Evolutionary conservation across 495 filamentous ascomycete species (phyloP).

Genomic region (Schizothecium vesticola): DNA sequence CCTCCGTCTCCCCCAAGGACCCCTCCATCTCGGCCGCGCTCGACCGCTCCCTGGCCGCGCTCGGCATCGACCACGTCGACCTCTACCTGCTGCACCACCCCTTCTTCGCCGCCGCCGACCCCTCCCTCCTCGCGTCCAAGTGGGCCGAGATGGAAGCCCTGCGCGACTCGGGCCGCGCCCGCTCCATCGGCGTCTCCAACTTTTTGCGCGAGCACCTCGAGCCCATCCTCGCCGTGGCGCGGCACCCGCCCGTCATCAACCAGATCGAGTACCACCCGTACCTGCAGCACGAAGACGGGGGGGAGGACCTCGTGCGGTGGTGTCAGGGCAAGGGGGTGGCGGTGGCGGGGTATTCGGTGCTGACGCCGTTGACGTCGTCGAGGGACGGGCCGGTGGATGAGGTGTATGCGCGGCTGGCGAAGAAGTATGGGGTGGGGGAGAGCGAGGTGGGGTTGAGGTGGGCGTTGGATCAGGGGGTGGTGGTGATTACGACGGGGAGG

Average conservation of each 20-base stretch:
- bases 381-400: slow-evolving; percentile 63
- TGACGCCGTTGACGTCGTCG: slow-evolving; percentile 61
- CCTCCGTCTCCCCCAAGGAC: slow-evolving; percentile 46
- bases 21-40: slow-evolving; percentile 60
- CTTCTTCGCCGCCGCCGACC: slow-evolving; percentile 58
- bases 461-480: slow-evolving; percentile 72
- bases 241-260: slow-evolving; percentile 63
- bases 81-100: slow-evolving; percentile 79
- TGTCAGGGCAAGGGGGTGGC: slow-evolving; percentile 64
- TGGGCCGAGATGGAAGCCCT: slow-evolving; percentile 78
- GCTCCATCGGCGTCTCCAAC: slow-evolving; percentile 82
- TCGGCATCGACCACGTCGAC: slow-evolving; percentile 77
- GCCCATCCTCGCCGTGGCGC: slow-evolving; percentile 59
- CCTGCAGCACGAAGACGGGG: slow-evolving; percentile 56
- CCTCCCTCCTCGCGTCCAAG: slow-evolving; percentile 54
- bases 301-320: slow-evolving; percentile 51
- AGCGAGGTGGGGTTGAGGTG: slow-evolving; percentile 69
- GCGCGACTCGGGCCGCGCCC: slow-evolving; percentile 62
- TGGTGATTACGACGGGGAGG: slow-evolving; percentile 71
- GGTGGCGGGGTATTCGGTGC: slow-evolving; percentile 61
- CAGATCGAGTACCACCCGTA: slow-evolving; percentile 91
- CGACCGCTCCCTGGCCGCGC: slow-evolving; percentile 62
- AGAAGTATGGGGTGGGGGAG: slow-evolving; percentile 71
- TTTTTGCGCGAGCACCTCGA: slow-evolving; percentile 65
- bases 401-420: slow-evolving; percentile 53